Base-by-base conservation (phyloP, 768 basidiomycete genomes). In the Auricularia cornea region DNA sequence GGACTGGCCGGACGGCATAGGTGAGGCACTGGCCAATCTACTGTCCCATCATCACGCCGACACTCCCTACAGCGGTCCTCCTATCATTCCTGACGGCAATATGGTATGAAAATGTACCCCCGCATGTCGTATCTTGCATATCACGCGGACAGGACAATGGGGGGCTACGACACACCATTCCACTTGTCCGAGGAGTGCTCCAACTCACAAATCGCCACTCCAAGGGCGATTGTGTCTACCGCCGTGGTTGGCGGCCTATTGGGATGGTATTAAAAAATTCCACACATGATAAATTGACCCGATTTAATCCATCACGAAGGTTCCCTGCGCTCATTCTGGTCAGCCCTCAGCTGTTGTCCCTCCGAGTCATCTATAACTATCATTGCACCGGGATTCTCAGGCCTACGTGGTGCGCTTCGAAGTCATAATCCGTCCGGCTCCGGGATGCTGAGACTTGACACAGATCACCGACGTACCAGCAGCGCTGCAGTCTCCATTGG, bases 131-230 rank as follows among this genome's bases (percentile, higher is more conserved):
- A n/a, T n/a, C n/a, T 40, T 40, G 8, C 38, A 40, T 8, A 40
- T 40, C 28, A 10, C 35, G 16, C 44, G 11, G 5, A 0, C 23
- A 48, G 44, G 65, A 63, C 63, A 1, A 66, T 66, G 65, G 60
- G 59, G 14, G 65, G 65, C 10, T 66, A 66, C 52, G 65, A 64
- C 40, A 62, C 62, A 10, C 65, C 65, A 3, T 66, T 66, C 59
- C 65, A 66, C 51, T 30, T 66, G 28, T 44, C 56, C 26, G 63
- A 66, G 32, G 65, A 66, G 52, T 63, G 62, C 54, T 48, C 60
- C 1, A 66, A 66, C 35, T 59, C 62, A 3, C 63, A 63, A 14
- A 64, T 66, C 60, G 62, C 65, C 12, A 60, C 62, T 6, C 65
- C 65, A 2, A 38, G 62, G 3, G 65, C 65, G 2, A 66, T 66